These are phyloP conservation scores for Coniochaeta hoffmannii DNA, from an alignment of 2,329 filamentous ascomycete genomes.

Conservation along the genomic window DNA sequence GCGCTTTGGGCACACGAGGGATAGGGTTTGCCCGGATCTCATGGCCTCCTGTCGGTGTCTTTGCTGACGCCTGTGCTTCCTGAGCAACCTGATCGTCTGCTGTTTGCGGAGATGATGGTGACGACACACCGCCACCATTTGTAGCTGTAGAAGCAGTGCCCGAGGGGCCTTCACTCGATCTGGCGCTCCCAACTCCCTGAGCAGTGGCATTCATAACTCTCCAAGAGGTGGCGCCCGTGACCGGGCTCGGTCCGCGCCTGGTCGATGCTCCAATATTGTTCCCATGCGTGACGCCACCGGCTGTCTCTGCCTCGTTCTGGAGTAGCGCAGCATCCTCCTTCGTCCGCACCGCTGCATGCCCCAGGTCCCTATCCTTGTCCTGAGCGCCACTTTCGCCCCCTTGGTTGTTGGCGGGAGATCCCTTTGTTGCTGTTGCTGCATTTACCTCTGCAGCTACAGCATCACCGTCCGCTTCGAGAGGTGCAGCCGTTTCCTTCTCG, in stretches of 20 bases:
- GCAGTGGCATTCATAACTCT: not conserved
- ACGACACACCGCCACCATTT: not conserved
- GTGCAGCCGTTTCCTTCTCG: not conserved
- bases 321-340: not conserved
- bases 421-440: not conserved
- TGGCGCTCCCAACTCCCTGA: not conserved
- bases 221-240: not conserved
- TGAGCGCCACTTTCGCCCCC: not conserved
- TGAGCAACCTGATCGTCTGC: not conserved
- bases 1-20: not conserved
- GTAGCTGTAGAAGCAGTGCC: not conserved
- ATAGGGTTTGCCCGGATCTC: not conserved
- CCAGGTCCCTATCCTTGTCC: not conserved
- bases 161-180: not conserved
- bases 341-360: not conserved
- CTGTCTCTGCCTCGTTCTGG: not conserved
- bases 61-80: not conserved
- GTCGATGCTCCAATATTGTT: not conserved
- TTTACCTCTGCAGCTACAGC: not conserved
- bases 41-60: not conserved
- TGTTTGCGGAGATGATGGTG: not conserved
- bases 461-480: not conserved
- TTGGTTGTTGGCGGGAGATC: not conserved
- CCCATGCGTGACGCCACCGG: not conserved
- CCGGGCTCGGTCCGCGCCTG: not conserved